Base-by-base conservation (phyloP, 768 basidiomycete species). In the Termitomyces sp. region DNA sequence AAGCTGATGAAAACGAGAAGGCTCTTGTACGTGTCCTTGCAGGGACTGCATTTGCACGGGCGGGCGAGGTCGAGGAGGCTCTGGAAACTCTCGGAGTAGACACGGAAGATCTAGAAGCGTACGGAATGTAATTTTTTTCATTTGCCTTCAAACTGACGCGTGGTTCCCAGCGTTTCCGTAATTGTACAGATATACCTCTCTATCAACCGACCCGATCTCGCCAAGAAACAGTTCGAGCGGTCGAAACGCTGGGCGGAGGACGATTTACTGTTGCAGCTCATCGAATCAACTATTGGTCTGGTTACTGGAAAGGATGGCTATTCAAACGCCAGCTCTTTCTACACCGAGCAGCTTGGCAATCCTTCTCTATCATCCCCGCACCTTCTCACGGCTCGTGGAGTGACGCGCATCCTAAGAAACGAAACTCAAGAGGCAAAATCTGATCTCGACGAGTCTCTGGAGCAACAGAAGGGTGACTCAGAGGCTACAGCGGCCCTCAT, bases 41-140 rank as follows among this genome's bases (percentile, higher is more conserved):
- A 35, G 94, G 88, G n/a, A 93, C 89, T 13, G 92, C 93, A 0
- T 96, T 96, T 72, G 83, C 88, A 16, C 78, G 84, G 38, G 91
- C 91, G 16, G 90, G 88, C 2, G 95, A 97, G 75, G 75, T 91
- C 12, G 95, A 97, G 73, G 95, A 98, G 75, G 95, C 94, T 2
- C 76, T 97, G 28, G 95, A 96, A 74, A 95, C 92, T 0, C 79
- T 98, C 36, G 87, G 88, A 8, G 84, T 83, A 7, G 89, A 87
- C 52, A 85, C 85, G 36, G 84, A 89, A 64, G 91, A 92, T 67
- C 82, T 94, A 40, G 95, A 98, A 79, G 91, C 92, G 94, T 96
- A 73, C 67, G 92, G 83, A 7, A 36, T 49, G n/a, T 49, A 32
- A 9, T n/a, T 16, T n/a, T 35, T 55, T 16, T 51, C 39, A 22